Percentiles rank a stretch among this genome's conserved stretches.
phyloP scores from a whole-genome alignment of 2,329 filamentous ascomycete species.

The Exophiala phaeomuriformis region DNA sequence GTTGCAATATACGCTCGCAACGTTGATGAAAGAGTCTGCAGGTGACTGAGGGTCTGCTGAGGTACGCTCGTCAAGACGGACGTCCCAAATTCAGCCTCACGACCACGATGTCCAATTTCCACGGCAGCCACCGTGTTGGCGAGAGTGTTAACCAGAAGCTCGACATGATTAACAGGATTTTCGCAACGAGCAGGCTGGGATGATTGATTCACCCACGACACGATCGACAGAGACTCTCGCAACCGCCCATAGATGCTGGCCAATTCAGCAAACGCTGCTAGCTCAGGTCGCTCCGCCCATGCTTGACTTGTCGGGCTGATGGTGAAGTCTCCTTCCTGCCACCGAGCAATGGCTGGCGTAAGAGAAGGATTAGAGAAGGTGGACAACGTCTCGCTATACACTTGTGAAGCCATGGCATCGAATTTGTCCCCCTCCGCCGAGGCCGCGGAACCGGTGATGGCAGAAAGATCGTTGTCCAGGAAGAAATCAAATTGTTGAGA shows the following conservation, averaged over 20 bases:
- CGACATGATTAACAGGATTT: constrained; percentile 12
- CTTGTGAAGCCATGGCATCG: constrained; percentile 5
- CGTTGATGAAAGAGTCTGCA: constrained; percentile 83
- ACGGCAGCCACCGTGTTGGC: constrained; percentile 68
- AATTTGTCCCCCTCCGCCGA: constrained; percentile 19
- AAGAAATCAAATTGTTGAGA: constrained; percentile 59
- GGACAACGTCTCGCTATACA: constrained; percentile 32
- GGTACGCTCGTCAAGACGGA: constrained; percentile 78
- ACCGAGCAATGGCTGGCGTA: constrained; percentile 15
- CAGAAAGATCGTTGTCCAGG: constrained; percentile 53
- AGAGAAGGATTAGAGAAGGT: constrained; percentile 24
- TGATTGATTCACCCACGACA: constrained; percentile 5
- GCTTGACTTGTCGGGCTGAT: constrained; percentile 18
- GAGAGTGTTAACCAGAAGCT: constrained; percentile 21
- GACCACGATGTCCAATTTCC: constrained; percentile 85
- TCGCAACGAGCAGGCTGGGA: not conserved
- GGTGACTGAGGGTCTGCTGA: constrained; percentile 73
- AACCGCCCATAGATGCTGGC: constrained; percentile 29
- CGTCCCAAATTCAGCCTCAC: constrained; percentile 63
- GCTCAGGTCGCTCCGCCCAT: constrained; percentile 18
- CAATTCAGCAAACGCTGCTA: constrained; percentile 23
- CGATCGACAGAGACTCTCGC: constrained; percentile 19
- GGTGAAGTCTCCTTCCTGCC: constrained; percentile 17
- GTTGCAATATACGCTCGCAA: constrained; percentile 76
- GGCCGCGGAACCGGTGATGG: constrained; percentile 29